These are phyloP conservation scores for Cercospora zeae-maydis DNA, from an alignment of 2,329 filamentous ascomycete species.

Conservation along the genomic window DNA sequence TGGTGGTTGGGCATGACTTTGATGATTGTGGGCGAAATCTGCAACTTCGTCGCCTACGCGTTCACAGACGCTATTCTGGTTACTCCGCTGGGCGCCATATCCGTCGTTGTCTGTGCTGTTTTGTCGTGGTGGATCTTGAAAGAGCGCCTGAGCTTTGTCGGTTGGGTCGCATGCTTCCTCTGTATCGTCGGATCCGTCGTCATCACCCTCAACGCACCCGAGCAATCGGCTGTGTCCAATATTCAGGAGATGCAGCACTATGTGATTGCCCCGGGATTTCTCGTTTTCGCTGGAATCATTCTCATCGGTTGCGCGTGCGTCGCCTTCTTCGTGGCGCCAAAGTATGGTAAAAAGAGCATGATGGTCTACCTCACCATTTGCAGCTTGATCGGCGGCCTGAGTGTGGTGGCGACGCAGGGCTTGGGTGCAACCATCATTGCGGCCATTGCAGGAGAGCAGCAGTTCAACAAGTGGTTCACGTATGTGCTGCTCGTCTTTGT, in stretches of 20 bases:
- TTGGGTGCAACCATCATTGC: slow-evolving; percentile 87
- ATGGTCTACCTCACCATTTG: slow-evolving; percentile 95
- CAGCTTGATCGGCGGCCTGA: slow-evolving; percentile 88
- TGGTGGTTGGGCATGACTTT: slow-evolving; percentile 97
- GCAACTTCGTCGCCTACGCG: slow-evolving; percentile 95
- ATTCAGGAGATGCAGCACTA: slow-evolving; percentile 92
- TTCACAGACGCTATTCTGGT: slow-evolving; percentile 96
- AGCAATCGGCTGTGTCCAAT: slow-evolving; percentile 75
- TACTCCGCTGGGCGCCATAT: slow-evolving; percentile 83
- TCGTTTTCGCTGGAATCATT: slow-evolving; percentile 79
- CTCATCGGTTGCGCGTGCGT: slow-evolving; percentile 68
- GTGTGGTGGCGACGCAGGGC: slow-evolving; percentile 91
- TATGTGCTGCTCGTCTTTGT: slow-evolving; percentile 92
- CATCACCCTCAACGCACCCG: slow-evolving; percentile 89
- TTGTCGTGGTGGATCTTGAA: slow-evolving; percentile 93
- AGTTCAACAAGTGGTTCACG: slow-evolving; percentile 97
- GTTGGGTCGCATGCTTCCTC: slow-evolving; percentile 91
- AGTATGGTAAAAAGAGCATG: slow-evolving; percentile 96
- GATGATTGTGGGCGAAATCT: slow-evolving; percentile 95
- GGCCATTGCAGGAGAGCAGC: slow-evolving; percentile 72
- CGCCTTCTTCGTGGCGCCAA: slow-evolving; percentile 76
- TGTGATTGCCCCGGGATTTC: slow-evolving; percentile 80
- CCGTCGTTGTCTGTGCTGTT: slow-evolving; percentile 87
- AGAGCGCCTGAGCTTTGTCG: slow-evolving; percentile 89
- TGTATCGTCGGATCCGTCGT: slow-evolving; percentile 91